phyloP scores from a whole-genome alignment of 1,284 basidiomycete species.

The Sporisorium sorghi region DNA sequence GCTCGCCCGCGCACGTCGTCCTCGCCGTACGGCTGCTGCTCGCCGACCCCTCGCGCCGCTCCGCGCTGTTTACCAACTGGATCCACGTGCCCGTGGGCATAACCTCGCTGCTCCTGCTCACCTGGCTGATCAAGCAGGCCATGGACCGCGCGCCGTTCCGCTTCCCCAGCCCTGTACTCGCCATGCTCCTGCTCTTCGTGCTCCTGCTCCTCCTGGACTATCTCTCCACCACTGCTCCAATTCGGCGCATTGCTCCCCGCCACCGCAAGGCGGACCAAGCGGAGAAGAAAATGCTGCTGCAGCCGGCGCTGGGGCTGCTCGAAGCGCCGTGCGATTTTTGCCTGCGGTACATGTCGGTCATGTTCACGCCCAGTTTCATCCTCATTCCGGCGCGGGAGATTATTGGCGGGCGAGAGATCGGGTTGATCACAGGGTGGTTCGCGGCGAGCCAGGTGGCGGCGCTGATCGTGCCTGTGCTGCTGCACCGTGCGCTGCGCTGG shows the following conservation, averaged over 20 bases:
- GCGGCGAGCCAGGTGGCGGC: conserved; percentile 49
- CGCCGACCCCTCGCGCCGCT: conserved; percentile 22
- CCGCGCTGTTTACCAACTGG: conserved; percentile 55
- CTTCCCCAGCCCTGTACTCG: conserved; percentile 57
- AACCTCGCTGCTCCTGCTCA: conserved; percentile 41
- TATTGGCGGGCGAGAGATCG: conserved; percentile 57
- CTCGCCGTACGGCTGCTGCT: conserved; percentile 26
- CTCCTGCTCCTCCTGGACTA: conserved; percentile 51
- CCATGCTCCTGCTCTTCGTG: conserved; percentile 50
- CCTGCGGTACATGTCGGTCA: conserved; percentile 61
- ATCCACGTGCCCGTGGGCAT: conserved; percentile 59
- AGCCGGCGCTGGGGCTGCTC: conserved; percentile 25
- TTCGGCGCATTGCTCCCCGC: neutral
- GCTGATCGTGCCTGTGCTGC: conserved; percentile 51
- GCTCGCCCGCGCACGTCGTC: conserved; percentile 26
- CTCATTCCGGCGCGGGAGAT: conserved; percentile 61
- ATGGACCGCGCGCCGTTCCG: conserved; percentile 55
- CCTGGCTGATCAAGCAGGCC: conserved; percentile 51
- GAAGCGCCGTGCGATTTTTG: conserved; percentile 63
- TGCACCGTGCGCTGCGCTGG: conserved; percentile 23
- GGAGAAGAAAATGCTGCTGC: conserved; percentile 16
- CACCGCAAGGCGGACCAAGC: neutral
- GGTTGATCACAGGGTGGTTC: conserved; percentile 59
- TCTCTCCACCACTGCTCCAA: conserved; percentile 19
- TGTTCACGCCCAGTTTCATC: conserved; percentile 62